These are phyloP conservation scores for Udeniomyces megalosporus DNA, from an alignment of 768 basidiomycete genomes.

Conservation along the genomic window DNA sequence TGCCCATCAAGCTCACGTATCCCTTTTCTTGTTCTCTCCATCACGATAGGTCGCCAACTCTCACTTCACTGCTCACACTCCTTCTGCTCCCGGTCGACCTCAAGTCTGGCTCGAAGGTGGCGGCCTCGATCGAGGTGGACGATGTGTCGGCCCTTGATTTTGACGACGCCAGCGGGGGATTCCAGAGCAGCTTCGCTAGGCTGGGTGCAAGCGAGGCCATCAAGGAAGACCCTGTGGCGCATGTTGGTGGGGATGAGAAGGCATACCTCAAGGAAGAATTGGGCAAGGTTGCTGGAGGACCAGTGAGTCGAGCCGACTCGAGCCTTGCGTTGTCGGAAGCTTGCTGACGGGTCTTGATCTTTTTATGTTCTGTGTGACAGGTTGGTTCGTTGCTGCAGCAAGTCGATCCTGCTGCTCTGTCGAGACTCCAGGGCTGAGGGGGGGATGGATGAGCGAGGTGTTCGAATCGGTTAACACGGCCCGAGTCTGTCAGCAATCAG, in stretches of 20 bases:
- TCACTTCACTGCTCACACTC: constrained; percentile 56
- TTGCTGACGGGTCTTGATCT: neutral
- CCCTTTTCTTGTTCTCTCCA: neutral
- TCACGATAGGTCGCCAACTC: constrained; percentile 44
- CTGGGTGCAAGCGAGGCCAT: constrained; percentile 57
- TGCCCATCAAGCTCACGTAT: neutral
- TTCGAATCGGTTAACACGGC: too few species aligned
- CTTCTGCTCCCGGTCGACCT: constrained; percentile 61
- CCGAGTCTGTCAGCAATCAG: too few species aligned
- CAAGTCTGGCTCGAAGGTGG: constrained; percentile 21
- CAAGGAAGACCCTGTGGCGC: constrained; percentile 40
- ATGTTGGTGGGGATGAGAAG: constrained; percentile 12
- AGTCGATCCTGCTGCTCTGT: neutral
- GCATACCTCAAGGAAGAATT: constrained; percentile 6
- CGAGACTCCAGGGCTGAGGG: constrained; percentile 1
- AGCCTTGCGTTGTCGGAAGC: too few species aligned
- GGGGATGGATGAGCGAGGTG: neutral
- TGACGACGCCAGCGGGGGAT: constrained; percentile 62
- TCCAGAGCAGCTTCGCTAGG: constrained; percentile 85
- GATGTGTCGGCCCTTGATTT: constrained; percentile 56
- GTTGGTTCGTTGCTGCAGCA: constrained; percentile 2
- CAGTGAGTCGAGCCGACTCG: too few species aligned
- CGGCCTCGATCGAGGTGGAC: constrained; percentile 31
- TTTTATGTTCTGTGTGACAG: neutral
- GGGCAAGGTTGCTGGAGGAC: neutral